Percentiles rank a stretch among this genome's conserved stretches.
These are phyloP conservation scores for Podosphaera aphanis DNA, from an alignment of 2,329 filamentous ascomycete genomes.

Conservation along the genomic window DNA sequence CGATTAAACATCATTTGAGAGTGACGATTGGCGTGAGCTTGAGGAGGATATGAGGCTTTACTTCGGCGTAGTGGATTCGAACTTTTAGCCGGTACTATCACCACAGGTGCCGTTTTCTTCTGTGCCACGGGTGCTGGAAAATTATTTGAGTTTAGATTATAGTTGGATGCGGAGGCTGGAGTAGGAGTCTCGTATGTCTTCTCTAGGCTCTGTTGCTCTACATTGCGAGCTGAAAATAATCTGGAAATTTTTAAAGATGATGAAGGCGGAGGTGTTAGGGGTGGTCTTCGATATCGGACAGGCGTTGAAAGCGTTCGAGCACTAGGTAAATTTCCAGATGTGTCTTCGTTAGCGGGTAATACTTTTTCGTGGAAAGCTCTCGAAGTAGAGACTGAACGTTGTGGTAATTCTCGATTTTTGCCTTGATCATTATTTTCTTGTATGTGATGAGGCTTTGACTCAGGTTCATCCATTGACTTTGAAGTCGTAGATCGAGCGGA, in stretches of 20 bases:
- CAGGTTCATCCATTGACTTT: background rate
- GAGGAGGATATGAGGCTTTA: constrained; percentile 3
- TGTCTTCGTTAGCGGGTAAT: background rate
- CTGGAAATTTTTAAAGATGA: background rate
- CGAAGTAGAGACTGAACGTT: background rate
- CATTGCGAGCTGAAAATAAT: background rate
- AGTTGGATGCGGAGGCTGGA: background rate
- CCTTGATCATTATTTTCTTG: background rate
- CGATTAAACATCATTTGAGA: background rate
- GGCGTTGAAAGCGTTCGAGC: background rate
- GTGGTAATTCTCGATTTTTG: background rate
- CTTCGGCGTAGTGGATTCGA: background rate
- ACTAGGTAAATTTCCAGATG: background rate
- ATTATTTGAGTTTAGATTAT: background rate
- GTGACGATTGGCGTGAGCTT: constrained; percentile 3
- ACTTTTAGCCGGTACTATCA: background rate
- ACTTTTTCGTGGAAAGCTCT: background rate
- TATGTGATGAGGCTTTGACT: background rate
- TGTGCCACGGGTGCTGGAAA: background rate
- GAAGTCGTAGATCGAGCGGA: background rate
- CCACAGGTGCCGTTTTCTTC: background rate
- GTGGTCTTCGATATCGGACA: background rate
- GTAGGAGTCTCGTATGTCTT: too few relatives aligned
- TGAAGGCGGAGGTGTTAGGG: background rate
- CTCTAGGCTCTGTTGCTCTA: background rate